Conservation (phyloP, 2,329 filamentous ascomycete genomes). For the Neofusicoccum ribis region DNA sequence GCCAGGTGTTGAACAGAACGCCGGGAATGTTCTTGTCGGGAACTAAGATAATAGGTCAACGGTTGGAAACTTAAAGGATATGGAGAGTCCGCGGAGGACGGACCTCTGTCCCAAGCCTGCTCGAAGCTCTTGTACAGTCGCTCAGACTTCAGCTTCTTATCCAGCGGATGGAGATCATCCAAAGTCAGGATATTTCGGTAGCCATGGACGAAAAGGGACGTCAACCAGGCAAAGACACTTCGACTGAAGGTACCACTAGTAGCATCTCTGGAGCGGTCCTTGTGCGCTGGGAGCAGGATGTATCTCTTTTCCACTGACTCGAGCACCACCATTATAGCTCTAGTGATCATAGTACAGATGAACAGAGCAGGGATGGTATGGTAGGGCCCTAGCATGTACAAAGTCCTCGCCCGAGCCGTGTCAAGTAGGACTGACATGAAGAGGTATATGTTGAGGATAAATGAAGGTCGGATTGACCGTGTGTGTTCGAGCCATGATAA, state of each 20-base stretch:
- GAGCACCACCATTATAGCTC: constrained; percentile 19
- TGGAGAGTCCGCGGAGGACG: neutral
- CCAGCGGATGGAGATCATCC: constrained; percentile 6
- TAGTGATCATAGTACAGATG: constrained; percentile 14
- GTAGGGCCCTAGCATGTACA: constrained; percentile 21
- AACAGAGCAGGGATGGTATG: constrained; percentile 30
- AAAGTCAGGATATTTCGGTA: constrained; percentile 16
- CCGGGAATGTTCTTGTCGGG: neutral
- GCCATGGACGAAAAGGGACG: constrained; percentile 22
- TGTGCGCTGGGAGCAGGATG: constrained; percentile 17
- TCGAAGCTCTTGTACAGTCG: neutral
- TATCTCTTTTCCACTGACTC: constrained; percentile 24
- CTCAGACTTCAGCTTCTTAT: neutral
- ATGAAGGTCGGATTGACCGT: constrained; percentile 48
- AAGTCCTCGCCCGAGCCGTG: constrained; percentile 45
- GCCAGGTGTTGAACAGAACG: neutral
- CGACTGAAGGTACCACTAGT: constrained; percentile 24
- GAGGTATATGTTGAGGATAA: constrained; percentile 50
- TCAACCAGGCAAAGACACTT: constrained; percentile 25
- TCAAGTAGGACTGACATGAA: constrained; percentile 49
- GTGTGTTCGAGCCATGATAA: constrained; percentile 52
- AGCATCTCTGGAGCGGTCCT: constrained; percentile 22
- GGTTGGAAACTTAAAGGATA: neutral
- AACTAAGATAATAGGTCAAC: neutral
- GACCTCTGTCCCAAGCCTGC: neutral